phyloP scores from a whole-genome alignment of 148 eudicot genomes.

The Rhododendron vialii region DNA sequence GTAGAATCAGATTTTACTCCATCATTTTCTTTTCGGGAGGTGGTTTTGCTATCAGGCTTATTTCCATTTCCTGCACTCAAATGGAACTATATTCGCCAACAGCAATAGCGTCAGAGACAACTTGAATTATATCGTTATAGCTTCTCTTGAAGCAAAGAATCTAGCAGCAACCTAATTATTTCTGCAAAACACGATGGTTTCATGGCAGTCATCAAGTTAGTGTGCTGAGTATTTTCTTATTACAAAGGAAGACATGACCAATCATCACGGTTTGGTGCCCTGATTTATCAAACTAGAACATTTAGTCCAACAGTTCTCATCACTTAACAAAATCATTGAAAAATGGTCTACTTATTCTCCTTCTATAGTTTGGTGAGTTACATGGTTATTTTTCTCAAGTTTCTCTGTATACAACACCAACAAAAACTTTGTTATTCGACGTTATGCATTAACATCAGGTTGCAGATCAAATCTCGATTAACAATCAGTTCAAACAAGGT shows the following conservation, averaged over 20 bases:
- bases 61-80: background rate
- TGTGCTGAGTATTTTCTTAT: background rate
- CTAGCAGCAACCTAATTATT: background rate
- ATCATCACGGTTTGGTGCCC: background rate
- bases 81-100: background rate
- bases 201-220: background rate
- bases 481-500: constrained; percentile 10
- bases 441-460: background rate
- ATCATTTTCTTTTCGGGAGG: background rate
- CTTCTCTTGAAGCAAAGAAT: background rate
- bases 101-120: background rate
- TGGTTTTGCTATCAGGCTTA: background rate
- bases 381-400: background rate
- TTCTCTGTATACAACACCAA: background rate
- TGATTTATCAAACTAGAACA: background rate
- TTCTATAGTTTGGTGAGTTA: background rate
- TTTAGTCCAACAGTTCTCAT: background rate
- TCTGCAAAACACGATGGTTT: background rate
- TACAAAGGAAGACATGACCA: background rate
- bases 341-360: background rate
- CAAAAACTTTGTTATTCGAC: background rate
- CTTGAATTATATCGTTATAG: background rate
- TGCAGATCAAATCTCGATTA: background rate
- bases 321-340: background rate
- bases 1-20: background rate